These are phyloP conservation scores for Aegilops speltoides DNA, from an alignment of 176 grass and related monocot genomes.

Conservation along the genomic window DNA sequence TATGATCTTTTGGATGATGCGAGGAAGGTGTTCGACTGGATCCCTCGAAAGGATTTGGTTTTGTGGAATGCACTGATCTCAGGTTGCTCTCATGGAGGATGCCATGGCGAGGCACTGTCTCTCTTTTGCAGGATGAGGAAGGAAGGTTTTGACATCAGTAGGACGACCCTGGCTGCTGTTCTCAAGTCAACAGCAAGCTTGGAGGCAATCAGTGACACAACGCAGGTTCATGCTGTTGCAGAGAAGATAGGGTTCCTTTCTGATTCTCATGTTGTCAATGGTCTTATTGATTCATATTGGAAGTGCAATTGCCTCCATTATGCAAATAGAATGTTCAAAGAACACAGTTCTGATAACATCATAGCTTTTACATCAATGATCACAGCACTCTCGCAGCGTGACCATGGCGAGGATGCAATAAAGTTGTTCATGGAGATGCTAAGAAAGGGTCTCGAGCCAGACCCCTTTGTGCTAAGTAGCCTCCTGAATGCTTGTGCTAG, in stretches of 20 bases:
- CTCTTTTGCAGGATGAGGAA: slow-evolving; percentile 69
- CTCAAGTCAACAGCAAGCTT: slow-evolving; percentile 72
- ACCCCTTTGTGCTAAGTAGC: slow-evolving; percentile 83
- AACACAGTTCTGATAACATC: slow-evolving; percentile 54
- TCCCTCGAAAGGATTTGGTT: slow-evolving; percentile 50
- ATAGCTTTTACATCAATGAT: slow-evolving; percentile 89
- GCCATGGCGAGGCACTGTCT: slow-evolving; percentile 42
- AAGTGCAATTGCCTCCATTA: slow-evolving; percentile 58
- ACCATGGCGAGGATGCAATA: slow-evolving; percentile 78
- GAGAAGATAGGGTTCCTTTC: slow-evolving; percentile 60
- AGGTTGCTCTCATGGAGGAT: slow-evolving; percentile 58
- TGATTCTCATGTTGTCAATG: slow-evolving; percentile 78
- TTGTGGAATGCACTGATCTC: slow-evolving; percentile 84
- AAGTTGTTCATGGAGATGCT: slow-evolving; percentile 73
- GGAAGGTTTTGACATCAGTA: slow-evolving; percentile 55
- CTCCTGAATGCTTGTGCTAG: slow-evolving; percentile 79
- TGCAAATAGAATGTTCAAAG: slow-evolving; percentile 61
- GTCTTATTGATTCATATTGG: slow-evolving; percentile 84
- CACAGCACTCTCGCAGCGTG: slow-evolving; percentile 62
- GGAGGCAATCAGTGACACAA: slow-evolving; percentile 43
- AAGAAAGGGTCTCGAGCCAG: slow-evolving; percentile 62
- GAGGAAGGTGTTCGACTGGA: slow-evolving; percentile 57
- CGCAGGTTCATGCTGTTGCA: slow-evolving; percentile 67
- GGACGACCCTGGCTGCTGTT: slow-evolving; percentile 74
- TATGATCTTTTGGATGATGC: slow-evolving; percentile 48